These are phyloP conservation scores for Prunus mongolica DNA, from an alignment of 306 rosid species.

Conservation along the genomic window DNA sequence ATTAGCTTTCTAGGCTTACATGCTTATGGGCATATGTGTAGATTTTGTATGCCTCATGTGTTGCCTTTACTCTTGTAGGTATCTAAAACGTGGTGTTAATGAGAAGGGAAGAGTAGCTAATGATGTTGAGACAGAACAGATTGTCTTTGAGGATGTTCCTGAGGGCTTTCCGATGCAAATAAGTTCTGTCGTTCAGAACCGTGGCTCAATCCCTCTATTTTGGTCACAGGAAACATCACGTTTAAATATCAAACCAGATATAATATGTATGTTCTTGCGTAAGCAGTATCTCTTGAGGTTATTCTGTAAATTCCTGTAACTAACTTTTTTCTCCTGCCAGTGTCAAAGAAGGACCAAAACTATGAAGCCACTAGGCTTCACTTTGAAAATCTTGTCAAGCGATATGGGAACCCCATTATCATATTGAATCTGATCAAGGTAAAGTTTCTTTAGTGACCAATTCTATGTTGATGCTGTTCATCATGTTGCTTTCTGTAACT, in stretches of 20 bases:
- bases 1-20: neutral
- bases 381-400: conserved; percentile 81
- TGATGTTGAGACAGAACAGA: conserved; percentile 98
- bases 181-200: conserved; percentile 88
- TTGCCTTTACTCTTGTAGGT: conserved; percentile 47
- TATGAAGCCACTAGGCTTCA: conserved; percentile 94
- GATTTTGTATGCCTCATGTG: conserved; percentile 3
- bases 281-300: neutral
- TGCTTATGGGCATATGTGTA: neutral
- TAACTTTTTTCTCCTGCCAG: conserved; percentile 41
- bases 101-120: conserved; percentile 96
- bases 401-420: conserved; percentile 94
- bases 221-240: conserved; percentile 98
- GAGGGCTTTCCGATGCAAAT: conserved; percentile 67
- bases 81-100: conserved; percentile 95
- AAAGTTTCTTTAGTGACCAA: neutral
- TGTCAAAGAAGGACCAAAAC: conserved; percentile 62
- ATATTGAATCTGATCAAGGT: conserved; percentile 97
- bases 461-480: neutral
- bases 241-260: conserved; percentile 89
- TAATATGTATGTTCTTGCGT: conserved; percentile 61
- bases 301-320: conserved; percentile 15
- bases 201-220: conserved; percentile 97
- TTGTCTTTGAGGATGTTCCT: conserved; percentile 64
- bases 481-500: neutral